Conservation (phyloP, 768 basidiomycete genomes). For the Kwoniella botswanensis region DNA sequence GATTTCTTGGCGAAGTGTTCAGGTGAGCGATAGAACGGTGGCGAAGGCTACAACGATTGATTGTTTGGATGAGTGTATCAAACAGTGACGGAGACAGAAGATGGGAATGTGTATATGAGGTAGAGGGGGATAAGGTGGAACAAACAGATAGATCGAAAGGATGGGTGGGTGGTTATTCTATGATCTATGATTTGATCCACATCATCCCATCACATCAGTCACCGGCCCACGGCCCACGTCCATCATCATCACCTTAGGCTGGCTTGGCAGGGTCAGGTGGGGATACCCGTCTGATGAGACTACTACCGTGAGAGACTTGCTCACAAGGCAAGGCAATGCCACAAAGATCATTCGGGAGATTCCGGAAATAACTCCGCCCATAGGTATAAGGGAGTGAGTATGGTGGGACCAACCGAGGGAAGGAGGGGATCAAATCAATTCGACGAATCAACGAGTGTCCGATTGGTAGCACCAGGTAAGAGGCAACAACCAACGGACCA, state of each 20-base stretch:
- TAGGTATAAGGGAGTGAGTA: not conserved
- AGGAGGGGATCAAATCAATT: constrained; percentile 3
- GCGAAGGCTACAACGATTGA: not conserved
- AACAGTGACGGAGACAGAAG: not conserved
- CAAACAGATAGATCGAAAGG: not conserved
- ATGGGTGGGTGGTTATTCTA: not conserved
- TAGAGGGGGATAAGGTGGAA: not conserved
- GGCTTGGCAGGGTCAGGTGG: not conserved
- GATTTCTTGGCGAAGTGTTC: constrained; percentile 13
- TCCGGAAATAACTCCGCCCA: constrained; percentile 3
- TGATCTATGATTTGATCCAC: constrained; percentile 1
- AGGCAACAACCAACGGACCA: not conserved
- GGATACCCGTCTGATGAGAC: too few species aligned
- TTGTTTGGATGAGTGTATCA: not conserved
- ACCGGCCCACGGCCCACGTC: not conserved
- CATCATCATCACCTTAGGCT: not conserved
- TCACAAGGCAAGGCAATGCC: not conserved
- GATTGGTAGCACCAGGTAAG: not conserved
- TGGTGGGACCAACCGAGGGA: constrained; percentile 3
- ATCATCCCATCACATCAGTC: not conserved
- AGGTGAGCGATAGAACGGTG: not conserved
- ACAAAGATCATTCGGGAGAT: constrained; percentile 9
- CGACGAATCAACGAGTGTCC: constrained; percentile 18
- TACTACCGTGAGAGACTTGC: not conserved
- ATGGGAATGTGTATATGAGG: not conserved